Conservation (phyloP, 2,329 filamentous ascomycete species). For the Rugonectria rugulosa region DNA sequence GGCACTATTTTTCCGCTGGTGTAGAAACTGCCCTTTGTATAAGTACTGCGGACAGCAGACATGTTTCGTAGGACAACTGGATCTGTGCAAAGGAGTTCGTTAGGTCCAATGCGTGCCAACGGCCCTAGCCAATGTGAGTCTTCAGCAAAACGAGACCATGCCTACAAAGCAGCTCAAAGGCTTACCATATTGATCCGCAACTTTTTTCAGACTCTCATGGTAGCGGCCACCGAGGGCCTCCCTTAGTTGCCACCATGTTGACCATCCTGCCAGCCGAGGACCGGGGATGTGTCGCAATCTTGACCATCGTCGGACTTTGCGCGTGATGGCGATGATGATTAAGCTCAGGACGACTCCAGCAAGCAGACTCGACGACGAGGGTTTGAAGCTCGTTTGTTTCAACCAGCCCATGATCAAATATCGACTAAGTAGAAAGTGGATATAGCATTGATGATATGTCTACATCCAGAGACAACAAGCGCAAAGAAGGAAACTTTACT, state of each 20-base stretch:
- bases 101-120: slow-evolving; percentile 53
- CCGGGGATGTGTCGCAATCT: slow-evolving; percentile 41
- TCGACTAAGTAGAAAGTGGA: neutral
- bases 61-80: slow-evolving; percentile 49
- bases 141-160: too few relatives aligned
- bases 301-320: slow-evolving; percentile 34
- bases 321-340: neutral
- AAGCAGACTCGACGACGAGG: slow-evolving; percentile 2
- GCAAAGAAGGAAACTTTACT: neutral
- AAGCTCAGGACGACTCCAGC: slow-evolving; percentile 2
- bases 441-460: neutral
- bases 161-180: accelerated
- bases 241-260: slow-evolving; percentile 41
- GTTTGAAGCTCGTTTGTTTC: neutral
- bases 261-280: slow-evolving; percentile 36
- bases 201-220: slow-evolving; percentile 37
- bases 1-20: slow-evolving; percentile 59
- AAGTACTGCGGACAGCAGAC: slow-evolving; percentile 46
- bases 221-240: slow-evolving; percentile 39
- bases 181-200: slow-evolving; percentile 37
- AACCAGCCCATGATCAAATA: slow-evolving; percentile 24
- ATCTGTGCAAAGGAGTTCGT: slow-evolving; percentile 50
- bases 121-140: slow-evolving; percentile 36
- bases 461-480: neutral
- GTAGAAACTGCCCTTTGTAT: slow-evolving; percentile 54